These are phyloP conservation scores for Blastomyces parvus DNA, from an alignment of 2,329 filamentous ascomycete species.

Conservation along the genomic window DNA sequence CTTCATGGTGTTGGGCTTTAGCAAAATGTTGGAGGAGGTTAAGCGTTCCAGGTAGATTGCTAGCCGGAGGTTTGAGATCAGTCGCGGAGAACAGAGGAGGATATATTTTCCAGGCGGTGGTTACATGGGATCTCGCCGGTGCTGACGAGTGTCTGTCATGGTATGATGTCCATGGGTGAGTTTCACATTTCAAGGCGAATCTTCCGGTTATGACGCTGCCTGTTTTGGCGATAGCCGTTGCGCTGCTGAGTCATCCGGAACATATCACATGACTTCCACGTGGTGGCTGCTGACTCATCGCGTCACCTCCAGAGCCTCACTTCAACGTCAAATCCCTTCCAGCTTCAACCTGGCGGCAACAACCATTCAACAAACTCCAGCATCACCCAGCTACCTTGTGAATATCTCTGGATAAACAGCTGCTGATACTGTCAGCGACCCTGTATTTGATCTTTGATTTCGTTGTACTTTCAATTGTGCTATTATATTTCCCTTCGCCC, in stretches of 20 bases:
- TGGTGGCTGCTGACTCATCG: not conserved
- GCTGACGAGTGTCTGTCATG: too few species aligned
- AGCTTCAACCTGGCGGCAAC: not conserved
- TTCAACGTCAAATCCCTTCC: not conserved
- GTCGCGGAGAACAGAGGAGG: not conserved
- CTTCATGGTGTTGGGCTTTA: slow-evolving; percentile 50
- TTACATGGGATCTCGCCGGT: not conserved
- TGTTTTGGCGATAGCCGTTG: too few species aligned
- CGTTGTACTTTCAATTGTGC: not conserved
- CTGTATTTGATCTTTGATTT: not conserved
- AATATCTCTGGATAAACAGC: not conserved
- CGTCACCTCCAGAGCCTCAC: not conserved
- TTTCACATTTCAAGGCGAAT: too few species aligned
- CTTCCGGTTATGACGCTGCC: too few species aligned
- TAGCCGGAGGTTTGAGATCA: not conserved
- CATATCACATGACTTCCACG: not conserved
- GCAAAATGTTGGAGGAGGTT: slow-evolving; percentile 2
- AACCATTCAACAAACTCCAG: not conserved
- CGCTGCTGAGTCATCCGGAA: too few species aligned
- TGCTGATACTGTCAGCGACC: not conserved
- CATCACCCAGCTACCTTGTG: not conserved
- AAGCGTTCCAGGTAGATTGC: not conserved
- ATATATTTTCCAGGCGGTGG: not conserved
- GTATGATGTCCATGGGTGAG: too few species aligned
- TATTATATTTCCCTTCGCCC: not conserved